Evolutionary conservation across 1,284 basidiomycete species (phyloP), one percentile per base, ranked within the genome.

Genomic region (Ceratobasidium sp.): DNA sequence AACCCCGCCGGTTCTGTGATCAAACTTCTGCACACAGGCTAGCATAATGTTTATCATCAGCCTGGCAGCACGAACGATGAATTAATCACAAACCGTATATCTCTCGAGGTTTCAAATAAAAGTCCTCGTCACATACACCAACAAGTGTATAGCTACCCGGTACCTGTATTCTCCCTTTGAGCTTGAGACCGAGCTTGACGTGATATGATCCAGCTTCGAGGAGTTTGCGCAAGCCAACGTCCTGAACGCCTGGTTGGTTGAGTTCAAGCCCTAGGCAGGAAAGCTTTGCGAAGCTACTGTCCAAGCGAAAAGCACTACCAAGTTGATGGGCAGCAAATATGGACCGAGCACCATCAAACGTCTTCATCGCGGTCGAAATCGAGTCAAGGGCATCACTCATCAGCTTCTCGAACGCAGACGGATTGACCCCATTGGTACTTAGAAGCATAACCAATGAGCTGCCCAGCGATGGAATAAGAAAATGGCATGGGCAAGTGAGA

Each of bases 61-160:
- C n/a, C 15, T 38, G 38, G 23, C 42, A 64, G 6, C 13, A 10
- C 38, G 38, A 33, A 54, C 28, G n/a, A 6, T 23, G n/a, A n/a
- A 23, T 15, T 28, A 23, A 23, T 3, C 59, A 80, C 84, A 80
- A 81, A 91, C 92, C 92, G 80, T 89, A 93, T 3, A 93, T 91
- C 79, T 91, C 84, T 0, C 87, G 88, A 78, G 88, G 86, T 75
- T 84, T 84, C 80, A 94, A 92, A 0, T 89, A 87, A 1, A 89
- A 88, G 1, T 92, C 92, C 84, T 94, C 93, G 82, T 94, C 93
- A 9, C 92, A 91, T 20, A 80, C 67, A 9, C 79, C 79, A n/a
- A 80, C 79, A 40, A 80, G 59, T 4, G 79, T 80, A 46, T 68
- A 79, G 28, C 69, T 54, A 3, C 59, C 73, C 17, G 59, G 71